A percentile compares a stretch with the other conserved stretches of the same genome.
Conservation (phyloP, 1,139 yeast genomes). For the Yamadazyma oceani region DNA sequence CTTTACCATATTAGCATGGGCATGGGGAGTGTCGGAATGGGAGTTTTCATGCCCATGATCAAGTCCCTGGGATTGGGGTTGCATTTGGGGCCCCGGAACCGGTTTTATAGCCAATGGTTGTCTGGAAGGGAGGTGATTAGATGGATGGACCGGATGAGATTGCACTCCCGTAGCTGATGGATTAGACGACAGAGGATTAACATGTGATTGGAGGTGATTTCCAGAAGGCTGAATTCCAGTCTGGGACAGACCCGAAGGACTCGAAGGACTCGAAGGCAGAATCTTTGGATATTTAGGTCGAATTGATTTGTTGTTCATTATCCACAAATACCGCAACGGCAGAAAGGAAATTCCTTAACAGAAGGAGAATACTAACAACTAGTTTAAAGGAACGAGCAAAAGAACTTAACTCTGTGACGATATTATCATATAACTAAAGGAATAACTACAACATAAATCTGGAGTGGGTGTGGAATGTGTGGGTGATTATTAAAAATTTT, state of each 20-base stretch:
- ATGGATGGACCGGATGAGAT: not conserved
- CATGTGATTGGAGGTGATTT: too few species aligned
- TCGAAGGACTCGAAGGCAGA: conserved; percentile 25
- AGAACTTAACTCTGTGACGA: too few species aligned
- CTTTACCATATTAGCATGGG: conserved; percentile 19
- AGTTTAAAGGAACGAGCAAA: not conserved
- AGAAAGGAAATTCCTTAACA: not conserved
- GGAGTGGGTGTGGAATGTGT: conserved; percentile 2
- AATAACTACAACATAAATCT: conserved; percentile 3
- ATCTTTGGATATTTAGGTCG: conserved; percentile 33
- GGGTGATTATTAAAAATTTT: conserved; percentile 4
- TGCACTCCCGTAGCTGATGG: not conserved
- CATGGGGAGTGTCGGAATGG: not conserved
- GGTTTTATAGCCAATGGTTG: too few species aligned
- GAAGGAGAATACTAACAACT: not conserved
- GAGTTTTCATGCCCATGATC: too few species aligned
- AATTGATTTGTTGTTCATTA: conserved; percentile 8
- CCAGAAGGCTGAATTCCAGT: too few species aligned
- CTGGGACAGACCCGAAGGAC: too few species aligned
- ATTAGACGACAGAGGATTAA: not conserved
- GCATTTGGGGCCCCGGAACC: too few species aligned
- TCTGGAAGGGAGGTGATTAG: not conserved
- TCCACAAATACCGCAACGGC: not conserved
- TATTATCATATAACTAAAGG: too few species aligned
- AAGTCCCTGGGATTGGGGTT: too few species aligned